Evolutionary conservation across 352 stramenopile species (phyloP).

Genomic region (Phytopythium ostracodes): DNA sequence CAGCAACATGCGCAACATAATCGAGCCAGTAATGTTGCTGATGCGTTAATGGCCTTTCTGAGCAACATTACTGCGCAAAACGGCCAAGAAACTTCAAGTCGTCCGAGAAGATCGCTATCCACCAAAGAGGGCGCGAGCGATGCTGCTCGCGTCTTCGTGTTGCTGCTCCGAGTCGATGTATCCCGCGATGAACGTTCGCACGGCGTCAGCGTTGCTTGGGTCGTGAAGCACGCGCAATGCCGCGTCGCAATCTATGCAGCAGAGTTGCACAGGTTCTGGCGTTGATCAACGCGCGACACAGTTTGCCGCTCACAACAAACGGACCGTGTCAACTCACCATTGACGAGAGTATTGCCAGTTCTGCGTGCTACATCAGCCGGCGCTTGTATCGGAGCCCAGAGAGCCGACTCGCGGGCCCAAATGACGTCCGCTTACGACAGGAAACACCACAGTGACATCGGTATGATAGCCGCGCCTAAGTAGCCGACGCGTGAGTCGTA

Average conservation of each 20-base stretch:
- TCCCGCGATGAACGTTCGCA: slow-evolving; percentile 16
- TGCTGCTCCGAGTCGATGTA: slow-evolving; percentile 22
- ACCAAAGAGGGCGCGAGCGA: slow-evolving; percentile 24
- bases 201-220: slow-evolving; percentile 8
- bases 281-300: too few species aligned
- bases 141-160: slow-evolving; percentile 21
- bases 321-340: slow-evolving; percentile 11
- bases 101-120: not conserved
- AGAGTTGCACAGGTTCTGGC: too few species aligned
- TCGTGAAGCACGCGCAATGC: slow-evolving; percentile 21
- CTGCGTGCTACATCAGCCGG: not conserved
- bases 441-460: not conserved
- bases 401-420: slow-evolving; percentile 16
- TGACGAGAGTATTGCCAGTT: slow-evolving; percentile 11
- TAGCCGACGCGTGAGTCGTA: slow-evolving; percentile 8
- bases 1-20: too few species aligned
- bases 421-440: slow-evolving; percentile 27
- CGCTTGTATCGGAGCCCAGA: slow-evolving; percentile 6
- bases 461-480: not conserved
- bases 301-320: not conserved
- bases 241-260: slow-evolving; percentile 16
- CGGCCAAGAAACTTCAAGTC: too few species aligned
- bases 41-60: too few species aligned
- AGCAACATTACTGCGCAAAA: too few species aligned
- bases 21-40: too few species aligned